A percentile compares a stretch with the other conserved stretches of the same genome.
Conservation (phyloP, 2,329 filamentous ascomycete species). For the Rhytidhysteron rufulum region DNA sequence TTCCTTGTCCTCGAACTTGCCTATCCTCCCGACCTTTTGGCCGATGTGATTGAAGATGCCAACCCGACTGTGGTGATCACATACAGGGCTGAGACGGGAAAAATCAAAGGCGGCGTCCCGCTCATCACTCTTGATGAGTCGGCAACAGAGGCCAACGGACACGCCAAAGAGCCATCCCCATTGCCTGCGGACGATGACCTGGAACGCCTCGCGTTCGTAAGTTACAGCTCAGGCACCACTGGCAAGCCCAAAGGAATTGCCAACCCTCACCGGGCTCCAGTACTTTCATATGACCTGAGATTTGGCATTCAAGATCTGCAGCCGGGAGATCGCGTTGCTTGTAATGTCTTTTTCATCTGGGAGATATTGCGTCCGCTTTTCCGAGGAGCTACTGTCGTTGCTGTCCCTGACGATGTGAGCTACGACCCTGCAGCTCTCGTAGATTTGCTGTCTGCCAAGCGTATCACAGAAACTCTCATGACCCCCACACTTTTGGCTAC, state of each 20-base stretch:
- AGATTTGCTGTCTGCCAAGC: conserved; percentile 61
- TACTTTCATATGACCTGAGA: conserved; percentile 69
- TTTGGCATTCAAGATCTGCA: conserved; percentile 66
- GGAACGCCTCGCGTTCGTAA: conserved; percentile 73
- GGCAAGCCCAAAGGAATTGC: conserved; percentile 79
- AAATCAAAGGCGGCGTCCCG: conserved; percentile 61
- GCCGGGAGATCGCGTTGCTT: conserved; percentile 75
- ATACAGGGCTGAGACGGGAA: conserved; percentile 58
- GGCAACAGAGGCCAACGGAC: conserved; percentile 24
- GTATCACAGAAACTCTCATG: conserved; percentile 78
- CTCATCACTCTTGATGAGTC: conserved; percentile 62
- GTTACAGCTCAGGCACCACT: conserved; percentile 74
- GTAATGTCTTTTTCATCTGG: conserved; percentile 86
- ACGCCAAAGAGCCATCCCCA: conserved; percentile 45
- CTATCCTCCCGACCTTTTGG: conserved; percentile 68
- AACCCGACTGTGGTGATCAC: conserved; percentile 69
- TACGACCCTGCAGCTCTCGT: conserved; percentile 74
- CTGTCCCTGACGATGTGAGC: conserved; percentile 70
- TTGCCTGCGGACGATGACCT: conserved; percentile 64
- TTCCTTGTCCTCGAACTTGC: conserved; percentile 78
- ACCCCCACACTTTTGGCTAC: conserved; percentile 75
- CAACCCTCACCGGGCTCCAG: conserved; percentile 70
- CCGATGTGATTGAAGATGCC: conserved; percentile 74
- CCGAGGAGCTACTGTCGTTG: conserved; percentile 70
- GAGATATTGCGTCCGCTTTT: conserved; percentile 75